These are phyloP conservation scores for Vaccinium vitisidaea DNA, from an alignment of 148 eudicot genomes.

Conservation along the genomic window DNA sequence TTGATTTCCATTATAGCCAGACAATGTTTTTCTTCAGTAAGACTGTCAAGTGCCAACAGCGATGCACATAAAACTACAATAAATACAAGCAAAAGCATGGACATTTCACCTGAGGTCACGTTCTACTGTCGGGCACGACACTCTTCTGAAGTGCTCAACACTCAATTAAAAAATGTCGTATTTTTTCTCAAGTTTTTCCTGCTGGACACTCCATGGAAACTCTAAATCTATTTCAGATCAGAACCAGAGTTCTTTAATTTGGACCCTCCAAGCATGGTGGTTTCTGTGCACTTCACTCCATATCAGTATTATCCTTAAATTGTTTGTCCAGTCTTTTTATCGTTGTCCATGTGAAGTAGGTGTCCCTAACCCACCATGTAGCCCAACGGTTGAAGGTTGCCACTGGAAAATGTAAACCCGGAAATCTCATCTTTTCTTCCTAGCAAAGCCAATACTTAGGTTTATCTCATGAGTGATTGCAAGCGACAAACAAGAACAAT, in stretches of 20 bases:
- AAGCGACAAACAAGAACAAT: background rate
- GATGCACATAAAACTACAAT: background rate
- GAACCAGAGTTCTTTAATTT: background rate
- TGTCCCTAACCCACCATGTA: background rate
- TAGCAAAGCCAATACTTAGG: background rate
- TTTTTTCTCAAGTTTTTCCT: background rate
- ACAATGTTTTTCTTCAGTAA: background rate
- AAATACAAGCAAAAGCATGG: background rate
- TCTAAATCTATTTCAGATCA: background rate
- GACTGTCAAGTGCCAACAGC: background rate
- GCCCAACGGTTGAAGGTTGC: background rate
- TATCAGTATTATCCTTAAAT: background rate
- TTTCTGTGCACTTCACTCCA: background rate
- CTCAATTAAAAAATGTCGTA: background rate
- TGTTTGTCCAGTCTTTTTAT: background rate
- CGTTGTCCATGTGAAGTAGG: background rate
- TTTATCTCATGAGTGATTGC: constrained; percentile 25
- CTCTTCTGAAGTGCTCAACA: background rate
- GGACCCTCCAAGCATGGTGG: background rate
- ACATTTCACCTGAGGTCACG: background rate
- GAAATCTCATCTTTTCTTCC: background rate
- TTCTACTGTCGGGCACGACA: background rate
- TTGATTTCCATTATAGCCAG: background rate
- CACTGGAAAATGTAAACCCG: background rate
- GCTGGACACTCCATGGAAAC: background rate